Percentiles rank a stretch among this genome's conserved stretches.
Conservation (phyloP, 331 rosid genomes). For the Pyrus hybrid region DNA sequence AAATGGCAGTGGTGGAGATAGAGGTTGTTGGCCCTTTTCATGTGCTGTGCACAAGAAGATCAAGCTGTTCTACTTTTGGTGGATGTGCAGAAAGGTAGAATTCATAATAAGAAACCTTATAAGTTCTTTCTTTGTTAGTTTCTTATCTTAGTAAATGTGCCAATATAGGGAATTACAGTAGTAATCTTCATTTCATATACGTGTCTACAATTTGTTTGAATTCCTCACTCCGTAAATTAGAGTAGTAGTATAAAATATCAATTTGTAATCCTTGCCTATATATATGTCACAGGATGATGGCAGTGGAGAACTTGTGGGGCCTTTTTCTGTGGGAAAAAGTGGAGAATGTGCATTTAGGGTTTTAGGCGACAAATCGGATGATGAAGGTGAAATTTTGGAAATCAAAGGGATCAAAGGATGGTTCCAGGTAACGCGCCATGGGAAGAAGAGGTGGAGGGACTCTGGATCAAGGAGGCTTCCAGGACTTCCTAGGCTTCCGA, state of each 20-base stretch:
- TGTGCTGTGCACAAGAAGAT: not conserved
- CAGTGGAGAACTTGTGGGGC: not conserved
- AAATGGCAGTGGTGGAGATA: not conserved
- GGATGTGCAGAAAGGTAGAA: conserved; percentile 9
- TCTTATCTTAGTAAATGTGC: not conserved
- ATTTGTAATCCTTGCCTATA: not conserved
- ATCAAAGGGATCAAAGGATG: not conserved
- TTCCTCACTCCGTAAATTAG: no score
- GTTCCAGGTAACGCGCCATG: not conserved
- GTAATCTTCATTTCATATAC: not conserved
- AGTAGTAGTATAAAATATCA: no score
- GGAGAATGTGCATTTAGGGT: not conserved
- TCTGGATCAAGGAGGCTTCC: not conserved
- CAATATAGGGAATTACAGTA: not conserved
- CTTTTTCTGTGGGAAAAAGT: not conserved
- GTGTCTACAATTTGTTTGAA: not conserved
- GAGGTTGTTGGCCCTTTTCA: not conserved
- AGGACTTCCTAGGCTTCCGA: not conserved
- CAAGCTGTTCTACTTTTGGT: conserved; percentile 1
- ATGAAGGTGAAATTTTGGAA: not conserved
- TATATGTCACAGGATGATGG: not conserved
- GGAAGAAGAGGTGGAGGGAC: conserved; percentile 4
- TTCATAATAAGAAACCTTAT: not conserved
- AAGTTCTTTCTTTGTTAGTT: not conserved
- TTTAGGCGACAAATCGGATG: not conserved